Evolutionary conservation across 768 basidiomycete genomes (phyloP).

Genomic region (Pulveroboletus frians): DNA sequence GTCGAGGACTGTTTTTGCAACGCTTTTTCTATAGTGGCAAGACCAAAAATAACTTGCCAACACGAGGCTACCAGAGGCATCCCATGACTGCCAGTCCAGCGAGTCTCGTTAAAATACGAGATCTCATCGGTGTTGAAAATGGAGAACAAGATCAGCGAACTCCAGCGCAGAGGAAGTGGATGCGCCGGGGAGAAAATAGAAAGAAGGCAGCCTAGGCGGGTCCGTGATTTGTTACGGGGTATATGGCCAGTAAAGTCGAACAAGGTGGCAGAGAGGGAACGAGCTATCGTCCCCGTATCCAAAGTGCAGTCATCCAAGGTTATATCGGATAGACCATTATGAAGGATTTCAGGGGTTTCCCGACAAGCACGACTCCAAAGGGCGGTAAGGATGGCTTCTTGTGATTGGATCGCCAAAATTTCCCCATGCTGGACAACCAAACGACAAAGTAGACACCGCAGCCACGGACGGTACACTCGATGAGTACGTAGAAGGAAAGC

Average conservation of each 20-base stretch:
- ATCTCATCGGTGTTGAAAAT: constrained; percentile 18
- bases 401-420: constrained; percentile 24
- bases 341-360: neutral
- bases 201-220: constrained; percentile 2
- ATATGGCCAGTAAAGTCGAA: neutral
- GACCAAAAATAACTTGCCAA: constrained; percentile 42
- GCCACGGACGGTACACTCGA: constrained; percentile 29
- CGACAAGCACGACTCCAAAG: constrained; percentile 32
- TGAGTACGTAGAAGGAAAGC: constrained; percentile 31
- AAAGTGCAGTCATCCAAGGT: neutral
- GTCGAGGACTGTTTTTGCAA: constrained; percentile 6
- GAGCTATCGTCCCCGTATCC: constrained; percentile 13
- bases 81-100: neutral
- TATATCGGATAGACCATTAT: neutral
- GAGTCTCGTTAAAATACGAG: neutral
- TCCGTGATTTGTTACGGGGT: neutral
- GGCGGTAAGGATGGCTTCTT: constrained; percentile 33
- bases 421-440: constrained; percentile 29
- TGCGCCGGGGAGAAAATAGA: constrained; percentile 28
- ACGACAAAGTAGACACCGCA: constrained; percentile 41
- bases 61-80: constrained; percentile 6
- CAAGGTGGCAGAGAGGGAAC: constrained; percentile 10
- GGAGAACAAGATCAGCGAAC: constrained; percentile 37
- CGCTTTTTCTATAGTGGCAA: constrained; percentile 36
- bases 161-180: constrained; percentile 38